A percentile compares a stretch with the other conserved stretches of the same genome.
Conservation (phyloP, 2,329 filamentous ascomycete genomes). For the Fusarium nygamai region DNA sequence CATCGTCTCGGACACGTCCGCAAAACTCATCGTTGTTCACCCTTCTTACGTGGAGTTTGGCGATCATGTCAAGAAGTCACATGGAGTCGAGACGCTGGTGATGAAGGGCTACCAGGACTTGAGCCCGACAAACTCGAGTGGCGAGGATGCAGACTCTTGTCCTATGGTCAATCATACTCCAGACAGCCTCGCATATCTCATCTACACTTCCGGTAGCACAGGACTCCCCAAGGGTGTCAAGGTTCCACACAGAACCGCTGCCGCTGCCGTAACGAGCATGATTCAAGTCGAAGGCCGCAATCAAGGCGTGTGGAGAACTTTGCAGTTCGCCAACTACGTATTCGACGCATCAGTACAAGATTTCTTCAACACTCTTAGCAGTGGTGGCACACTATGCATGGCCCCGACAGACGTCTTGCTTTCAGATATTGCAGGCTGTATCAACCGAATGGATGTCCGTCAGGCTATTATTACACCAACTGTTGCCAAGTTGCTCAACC, state of each 20-base stretch:
- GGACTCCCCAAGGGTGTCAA: neutral
- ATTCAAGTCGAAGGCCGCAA: neutral
- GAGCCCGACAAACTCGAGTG: neutral
- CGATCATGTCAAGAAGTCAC: neutral
- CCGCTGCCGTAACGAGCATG: neutral
- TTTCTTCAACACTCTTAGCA: neutral
- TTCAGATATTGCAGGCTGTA: neutral
- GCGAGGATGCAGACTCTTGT: neutral
- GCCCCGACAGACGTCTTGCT: neutral
- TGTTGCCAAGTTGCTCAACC: neutral
- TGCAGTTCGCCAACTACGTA: slow-evolving; percentile 1
- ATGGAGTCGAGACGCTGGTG: neutral
- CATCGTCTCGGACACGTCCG: slow-evolving; percentile 25
- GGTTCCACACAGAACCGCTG: neutral
- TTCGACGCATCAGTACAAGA: neutral
- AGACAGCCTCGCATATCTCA: neutral
- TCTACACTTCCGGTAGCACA: neutral
- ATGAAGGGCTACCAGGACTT: neutral
- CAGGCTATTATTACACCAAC: slow-evolving; percentile 4
- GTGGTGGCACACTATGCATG: neutral
- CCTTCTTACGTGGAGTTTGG: neutral
- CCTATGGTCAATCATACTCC: neutral
- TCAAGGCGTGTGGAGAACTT: neutral
- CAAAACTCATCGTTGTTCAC: slow-evolving; percentile 18
- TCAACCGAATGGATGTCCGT: neutral